phyloP scores from a whole-genome alignment of 2,329 filamentous ascomycete species.

The Sordariomycetes sp. region DNA sequence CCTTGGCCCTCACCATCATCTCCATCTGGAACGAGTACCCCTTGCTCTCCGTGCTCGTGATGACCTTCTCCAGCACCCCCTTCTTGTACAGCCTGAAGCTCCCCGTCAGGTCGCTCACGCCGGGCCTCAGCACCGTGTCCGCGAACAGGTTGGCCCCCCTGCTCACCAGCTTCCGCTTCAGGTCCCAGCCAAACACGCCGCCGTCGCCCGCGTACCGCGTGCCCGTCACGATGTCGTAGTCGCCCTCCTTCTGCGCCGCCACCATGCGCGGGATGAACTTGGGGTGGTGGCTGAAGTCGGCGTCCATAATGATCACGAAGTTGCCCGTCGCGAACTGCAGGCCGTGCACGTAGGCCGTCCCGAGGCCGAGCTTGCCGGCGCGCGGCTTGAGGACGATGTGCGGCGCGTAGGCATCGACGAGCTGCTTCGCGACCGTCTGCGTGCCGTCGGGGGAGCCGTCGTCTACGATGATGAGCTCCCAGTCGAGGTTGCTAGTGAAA shows the following conservation, averaged over 20 bases:
- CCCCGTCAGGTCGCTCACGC: constrained; percentile 91
- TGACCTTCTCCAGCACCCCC: constrained; percentile 78
- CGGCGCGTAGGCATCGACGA: constrained; percentile 72
- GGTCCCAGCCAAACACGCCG: constrained; percentile 93
- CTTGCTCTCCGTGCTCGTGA: constrained; percentile 84
- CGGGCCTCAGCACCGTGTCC: constrained; percentile 84
- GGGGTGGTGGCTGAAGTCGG: constrained; percentile 97
- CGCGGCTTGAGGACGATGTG: constrained; percentile 80
- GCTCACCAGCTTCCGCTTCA: constrained; percentile 78
- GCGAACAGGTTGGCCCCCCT: constrained; percentile 91
- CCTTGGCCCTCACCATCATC: constrained; percentile 96
- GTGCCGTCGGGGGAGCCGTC: constrained; percentile 96
- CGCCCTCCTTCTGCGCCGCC: constrained; percentile 58
- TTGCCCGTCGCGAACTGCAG: constrained; percentile 84
- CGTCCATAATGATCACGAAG: constrained; percentile 99
- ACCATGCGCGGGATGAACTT: constrained; percentile 98
- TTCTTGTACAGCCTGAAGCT: constrained; percentile 95
- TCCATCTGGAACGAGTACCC: constrained; percentile 99
- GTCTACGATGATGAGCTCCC: constrained; percentile 97
- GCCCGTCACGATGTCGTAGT: constrained; percentile 95
- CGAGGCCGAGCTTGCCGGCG: constrained; percentile 90
- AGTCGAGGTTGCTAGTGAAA: constrained; percentile 67
- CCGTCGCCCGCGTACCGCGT: constrained; percentile 85
- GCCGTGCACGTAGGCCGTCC: constrained; percentile 92
- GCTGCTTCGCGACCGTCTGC: constrained; percentile 79